These are phyloP conservation scores for Cercophora sp. DNA, from an alignment of 495 filamentous ascomycete species.

Conservation along the genomic window DNA sequence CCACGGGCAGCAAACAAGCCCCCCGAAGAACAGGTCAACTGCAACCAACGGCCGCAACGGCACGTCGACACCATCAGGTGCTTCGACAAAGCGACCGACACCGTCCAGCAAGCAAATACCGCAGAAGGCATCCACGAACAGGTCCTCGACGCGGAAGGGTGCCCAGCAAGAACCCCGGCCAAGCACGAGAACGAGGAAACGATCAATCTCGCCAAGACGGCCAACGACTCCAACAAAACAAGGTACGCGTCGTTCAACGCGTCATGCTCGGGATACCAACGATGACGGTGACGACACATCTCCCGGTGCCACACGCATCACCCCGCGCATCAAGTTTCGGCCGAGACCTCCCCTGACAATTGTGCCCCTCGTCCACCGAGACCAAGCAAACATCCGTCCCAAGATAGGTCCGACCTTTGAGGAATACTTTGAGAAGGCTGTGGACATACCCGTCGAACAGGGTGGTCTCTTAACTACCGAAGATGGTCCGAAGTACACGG, in stretches of 20 bases:
- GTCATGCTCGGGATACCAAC: constrained; percentile 22
- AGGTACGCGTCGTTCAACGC: constrained; percentile 38
- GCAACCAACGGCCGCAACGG: constrained; percentile 17
- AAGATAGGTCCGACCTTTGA: constrained; percentile 48
- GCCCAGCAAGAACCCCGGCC: constrained; percentile 22
- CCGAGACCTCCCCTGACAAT: constrained; percentile 33
- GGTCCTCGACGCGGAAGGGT: constrained; percentile 16
- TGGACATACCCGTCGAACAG: constrained; percentile 41
- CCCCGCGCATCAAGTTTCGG: constrained; percentile 42
- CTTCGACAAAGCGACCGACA: constrained; percentile 14
- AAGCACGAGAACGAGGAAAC: constrained; percentile 26
- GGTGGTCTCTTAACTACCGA: constrained; percentile 52
- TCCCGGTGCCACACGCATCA: constrained; percentile 23
- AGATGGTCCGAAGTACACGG: constrained; percentile 50
- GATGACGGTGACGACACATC: constrained; percentile 24
- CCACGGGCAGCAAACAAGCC: constrained; percentile 27
- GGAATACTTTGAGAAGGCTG: constrained; percentile 47
- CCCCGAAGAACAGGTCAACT: constrained; percentile 16
- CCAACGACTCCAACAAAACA: constrained; percentile 33
- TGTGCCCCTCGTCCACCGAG: constrained; percentile 52
- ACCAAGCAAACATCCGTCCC: constrained; percentile 43
- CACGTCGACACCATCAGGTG: constrained; percentile 13
- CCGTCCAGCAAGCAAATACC: constrained; percentile 18
- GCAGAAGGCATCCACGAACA: constrained; percentile 15
- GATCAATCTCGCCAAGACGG: constrained; percentile 30